Percentiles rank a stretch among this genome's conserved stretches.
Conservation (phyloP, 2,329 filamentous ascomycete species). For the Penicillium nordicum region DNA sequence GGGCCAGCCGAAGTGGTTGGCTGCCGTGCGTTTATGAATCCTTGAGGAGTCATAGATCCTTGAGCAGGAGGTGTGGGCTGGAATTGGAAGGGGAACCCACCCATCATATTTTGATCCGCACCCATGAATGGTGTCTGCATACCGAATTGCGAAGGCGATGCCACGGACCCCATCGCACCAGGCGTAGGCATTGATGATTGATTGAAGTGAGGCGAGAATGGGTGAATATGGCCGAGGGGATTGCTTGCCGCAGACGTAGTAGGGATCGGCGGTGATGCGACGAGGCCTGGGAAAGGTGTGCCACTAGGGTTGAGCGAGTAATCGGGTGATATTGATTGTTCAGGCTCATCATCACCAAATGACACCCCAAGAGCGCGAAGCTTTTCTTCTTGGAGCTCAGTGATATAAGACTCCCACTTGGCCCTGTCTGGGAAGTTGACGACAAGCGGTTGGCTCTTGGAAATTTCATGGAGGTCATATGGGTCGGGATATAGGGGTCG, state of each 20-base stretch:
- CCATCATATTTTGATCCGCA: conserved; percentile 56
- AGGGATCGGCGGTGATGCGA: conserved; percentile 80
- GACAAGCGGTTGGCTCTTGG: conserved; percentile 29
- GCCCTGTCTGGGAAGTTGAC: conserved; percentile 46
- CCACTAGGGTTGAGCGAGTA: conserved; percentile 59
- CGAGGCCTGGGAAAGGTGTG: conserved; percentile 70
- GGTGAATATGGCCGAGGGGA: conserved; percentile 57
- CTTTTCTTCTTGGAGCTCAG: conserved; percentile 84
- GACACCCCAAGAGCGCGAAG: conserved; percentile 86
- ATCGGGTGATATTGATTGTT: conserved; percentile 64
- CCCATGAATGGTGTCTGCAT: conserved; percentile 58
- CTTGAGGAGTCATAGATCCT: conserved; percentile 40
- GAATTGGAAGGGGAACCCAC: conserved; percentile 66
- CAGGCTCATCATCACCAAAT: conserved; percentile 70
- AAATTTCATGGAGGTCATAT: conserved; percentile 36
- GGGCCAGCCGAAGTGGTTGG: conserved; percentile 58
- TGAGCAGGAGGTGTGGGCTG: conserved; percentile 58
- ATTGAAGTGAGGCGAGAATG: conserved; percentile 60
- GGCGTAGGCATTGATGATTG: conserved; percentile 58
- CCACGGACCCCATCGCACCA: conserved; percentile 61
- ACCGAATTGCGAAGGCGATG: conserved; percentile 68
- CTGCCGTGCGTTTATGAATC: conserved; percentile 43
- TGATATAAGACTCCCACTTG: conserved; percentile 75
- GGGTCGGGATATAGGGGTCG: conserved; percentile 44
- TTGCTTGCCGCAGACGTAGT: conserved; percentile 74